Percentiles rank a stretch among this genome's conserved stretches.
These are phyloP conservation scores for Lentinula raphanica DNA, from an alignment of 768 basidiomycete species.

Conservation along the genomic window DNA sequence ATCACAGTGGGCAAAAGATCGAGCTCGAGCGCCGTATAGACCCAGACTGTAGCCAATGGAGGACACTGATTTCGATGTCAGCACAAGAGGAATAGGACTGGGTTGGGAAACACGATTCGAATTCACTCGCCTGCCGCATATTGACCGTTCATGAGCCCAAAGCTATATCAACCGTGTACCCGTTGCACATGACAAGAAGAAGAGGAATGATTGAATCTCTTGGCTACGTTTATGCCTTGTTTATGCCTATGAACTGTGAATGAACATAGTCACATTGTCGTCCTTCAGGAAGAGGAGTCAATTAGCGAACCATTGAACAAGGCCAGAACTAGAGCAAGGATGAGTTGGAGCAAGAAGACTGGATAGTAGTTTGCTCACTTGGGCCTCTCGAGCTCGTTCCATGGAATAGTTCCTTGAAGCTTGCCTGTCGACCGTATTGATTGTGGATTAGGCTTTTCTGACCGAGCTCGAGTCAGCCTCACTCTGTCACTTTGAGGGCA, in stretches of 20 bases:
- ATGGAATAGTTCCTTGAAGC: conserved; percentile 41
- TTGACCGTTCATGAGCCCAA: conserved; percentile 63
- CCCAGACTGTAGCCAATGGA: conserved; percentile 74
- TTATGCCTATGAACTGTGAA: conserved; percentile 36
- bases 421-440: conserved; percentile 66
- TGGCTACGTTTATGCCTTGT: conserved; percentile 51
- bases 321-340: conserved; percentile 50
- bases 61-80: conserved; percentile 46
- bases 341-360: background rate
- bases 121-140: conserved; percentile 61
- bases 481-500: too few species aligned
- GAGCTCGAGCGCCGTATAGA: conserved; percentile 68
- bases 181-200: conserved; percentile 48
- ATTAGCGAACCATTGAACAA: conserved; percentile 59
- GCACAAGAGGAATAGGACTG: background rate
- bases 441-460: conserved; percentile 61
- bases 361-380: conserved; percentile 41
- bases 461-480: conserved; percentile 4
- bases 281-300: background rate
- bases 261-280: background rate
- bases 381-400: conserved; percentile 64
- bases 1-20: conserved; percentile 57
- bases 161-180: conserved; percentile 71
- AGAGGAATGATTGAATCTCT: conserved; percentile 51
- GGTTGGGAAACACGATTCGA: background rate